Base-by-base conservation (phyloP, 164 flowering plant species). In the Stephania yunnanensis region DNA sequence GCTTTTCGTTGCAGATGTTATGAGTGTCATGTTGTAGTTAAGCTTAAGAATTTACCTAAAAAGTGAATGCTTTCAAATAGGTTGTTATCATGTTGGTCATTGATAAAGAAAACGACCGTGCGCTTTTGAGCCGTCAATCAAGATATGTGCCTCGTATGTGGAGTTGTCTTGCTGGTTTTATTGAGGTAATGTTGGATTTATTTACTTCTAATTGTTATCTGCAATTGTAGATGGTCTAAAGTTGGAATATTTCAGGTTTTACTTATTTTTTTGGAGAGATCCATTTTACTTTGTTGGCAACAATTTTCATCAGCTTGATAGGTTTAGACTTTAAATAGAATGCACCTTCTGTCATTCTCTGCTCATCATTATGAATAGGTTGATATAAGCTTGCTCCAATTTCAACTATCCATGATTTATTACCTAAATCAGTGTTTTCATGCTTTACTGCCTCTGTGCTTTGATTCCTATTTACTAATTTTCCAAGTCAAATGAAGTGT, bases 151-250 rank as follows among this genome's bases (percentile, higher is more conserved):
- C 97, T 9, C 90, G 97, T 46, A 90, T 95, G 97, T 95, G 99
- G 99, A 95, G 96, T 79, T 92, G 96, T 83, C 89, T 95, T 71
- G 92, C 99, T 85, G 98, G 99, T 75, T 95, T 95, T 80, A 84
- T 91, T 58, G 99, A 95, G 97, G 99, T 93, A 78, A 3, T 19
- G 4, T 15, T 17, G 4, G 29, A 9, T 70, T 68, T 13, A 1
- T 29, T 29, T 20, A 20, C 36, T 8, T 52, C 4, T 50, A 50
- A 50, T 15, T 50, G 11, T 2, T 50, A 50, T 50, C 55, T 50
- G 55, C 11, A 10, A 50, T 50, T 50, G 0, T 50, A 15, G 13
- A 10, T 50, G 11, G 15, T 50, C 55, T 9, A 50, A 11, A 50
- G 42, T 36, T 4, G 42, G 42, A 36, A 36, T 36, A 36, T 2